A percentile compares a stretch with the other conserved stretches of the same genome.
Evolutionary conservation across 179 eudicot genomes (phyloP).

Genomic region (Spergularia azorica): DNA sequence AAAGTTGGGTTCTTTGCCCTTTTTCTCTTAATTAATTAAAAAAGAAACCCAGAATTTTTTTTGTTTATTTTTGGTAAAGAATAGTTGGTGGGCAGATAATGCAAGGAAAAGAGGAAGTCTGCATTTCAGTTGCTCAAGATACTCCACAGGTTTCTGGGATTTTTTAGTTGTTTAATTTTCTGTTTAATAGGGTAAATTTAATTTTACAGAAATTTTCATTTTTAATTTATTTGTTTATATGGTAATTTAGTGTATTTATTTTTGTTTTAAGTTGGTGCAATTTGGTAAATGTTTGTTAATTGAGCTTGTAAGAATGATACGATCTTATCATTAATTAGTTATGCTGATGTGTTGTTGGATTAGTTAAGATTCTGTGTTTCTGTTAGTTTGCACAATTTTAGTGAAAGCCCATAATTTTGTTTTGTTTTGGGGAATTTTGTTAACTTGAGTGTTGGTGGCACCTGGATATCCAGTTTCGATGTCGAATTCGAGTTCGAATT

Average conservation of each 20-base stretch:
- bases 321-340: background rate
- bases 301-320: background rate
- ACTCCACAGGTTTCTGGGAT: slow-evolving; percentile 26
- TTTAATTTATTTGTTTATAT: background rate
- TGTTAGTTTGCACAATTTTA: background rate
- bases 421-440: background rate
- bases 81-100: slow-evolving; percentile 9
- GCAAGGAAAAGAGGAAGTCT: slow-evolving; percentile 24
- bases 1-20: too few relatives aligned
- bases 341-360: background rate
- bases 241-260: too few relatives aligned
- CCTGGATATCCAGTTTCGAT: background rate
- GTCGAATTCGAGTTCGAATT: background rate
- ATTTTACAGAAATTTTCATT: background rate
- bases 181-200: background rate
- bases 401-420: background rate
- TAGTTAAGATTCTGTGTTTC: background rate
- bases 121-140: slow-evolving; percentile 22
- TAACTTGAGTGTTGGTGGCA: background rate
- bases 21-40: too few relatives aligned
- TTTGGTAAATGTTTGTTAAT: background rate
- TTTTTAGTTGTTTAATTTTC: background rate
- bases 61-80: background rate
- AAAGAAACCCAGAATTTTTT: too few relatives aligned
- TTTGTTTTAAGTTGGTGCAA: background rate